Conservation (phyloP, 352 stramenopile species). For the Phytophthora citricola region DNA sequence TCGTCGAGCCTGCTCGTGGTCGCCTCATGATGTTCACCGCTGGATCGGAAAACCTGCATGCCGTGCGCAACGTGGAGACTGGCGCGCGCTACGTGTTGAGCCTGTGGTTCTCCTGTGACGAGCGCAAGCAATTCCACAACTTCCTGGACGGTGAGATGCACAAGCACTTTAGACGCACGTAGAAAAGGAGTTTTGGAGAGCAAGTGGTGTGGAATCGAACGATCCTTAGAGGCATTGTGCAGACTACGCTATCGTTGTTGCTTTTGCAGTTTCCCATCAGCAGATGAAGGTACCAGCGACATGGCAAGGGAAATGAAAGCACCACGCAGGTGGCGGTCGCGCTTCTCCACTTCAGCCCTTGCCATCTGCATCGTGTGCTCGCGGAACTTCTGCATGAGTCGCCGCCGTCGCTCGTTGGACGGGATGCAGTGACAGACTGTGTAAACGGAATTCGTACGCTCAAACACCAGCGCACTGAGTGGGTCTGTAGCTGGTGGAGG, state of each 20-base stretch:
- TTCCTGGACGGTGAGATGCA: conserved; percentile 91
- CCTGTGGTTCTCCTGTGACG: conserved; percentile 95
- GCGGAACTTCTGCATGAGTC: conserved; percentile 67
- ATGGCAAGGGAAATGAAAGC: conserved; percentile 58
- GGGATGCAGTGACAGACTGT: conserved; percentile 71
- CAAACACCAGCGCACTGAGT: conserved; percentile 59
- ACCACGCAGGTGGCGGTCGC: conserved; percentile 54
- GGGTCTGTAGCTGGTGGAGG: conserved; percentile 43
- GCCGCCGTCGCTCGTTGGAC: conserved; percentile 48
- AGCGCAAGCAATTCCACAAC: conserved; percentile 83
- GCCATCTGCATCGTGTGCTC: conserved; percentile 53
- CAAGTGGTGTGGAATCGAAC: conserved; percentile 14
- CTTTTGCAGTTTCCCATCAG: conserved; percentile 13
- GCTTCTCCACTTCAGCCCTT: conserved; percentile 43
- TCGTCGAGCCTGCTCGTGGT: conserved; percentile 76
- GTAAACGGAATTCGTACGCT: conserved; percentile 61
- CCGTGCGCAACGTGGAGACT: conserved; percentile 74
- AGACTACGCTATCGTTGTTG: neutral
- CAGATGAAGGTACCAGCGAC: conserved; percentile 32
- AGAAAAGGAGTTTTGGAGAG: conserved; percentile 15
- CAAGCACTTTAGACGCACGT: conserved; percentile 69
- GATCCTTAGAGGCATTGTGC: neutral
- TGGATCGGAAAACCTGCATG: conserved; percentile 89
- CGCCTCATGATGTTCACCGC: conserved; percentile 93
- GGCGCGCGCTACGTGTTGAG: conserved; percentile 90